phyloP scores from a whole-genome alignment of 2,329 filamentous ascomycete genomes.

The Cordyceps cateniannulata region DNA sequence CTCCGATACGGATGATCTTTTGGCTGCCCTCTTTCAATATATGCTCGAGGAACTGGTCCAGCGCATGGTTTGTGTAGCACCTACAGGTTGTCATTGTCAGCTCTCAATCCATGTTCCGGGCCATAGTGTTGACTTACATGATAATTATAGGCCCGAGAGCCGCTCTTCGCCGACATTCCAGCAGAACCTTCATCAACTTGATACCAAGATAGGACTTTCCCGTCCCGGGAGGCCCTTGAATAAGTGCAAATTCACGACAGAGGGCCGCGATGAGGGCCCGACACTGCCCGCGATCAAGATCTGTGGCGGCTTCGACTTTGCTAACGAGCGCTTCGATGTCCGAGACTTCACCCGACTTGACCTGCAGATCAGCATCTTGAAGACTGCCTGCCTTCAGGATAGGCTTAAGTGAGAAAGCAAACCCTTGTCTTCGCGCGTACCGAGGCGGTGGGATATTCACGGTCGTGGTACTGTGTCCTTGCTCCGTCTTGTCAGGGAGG shows the following conservation, averaged over 20 bases:
- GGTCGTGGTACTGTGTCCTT: neutral
- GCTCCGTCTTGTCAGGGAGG: neutral
- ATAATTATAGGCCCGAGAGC: conserved; percentile 37
- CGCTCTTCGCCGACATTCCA: conserved; percentile 34
- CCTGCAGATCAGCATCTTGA: neutral
- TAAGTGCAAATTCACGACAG: conserved; percentile 47
- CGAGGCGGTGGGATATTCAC: conserved; percentile 6
- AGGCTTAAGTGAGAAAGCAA: conserved; percentile 3
- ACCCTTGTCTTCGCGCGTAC: conserved; percentile 1
- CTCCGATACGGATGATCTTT: conserved; percentile 53
- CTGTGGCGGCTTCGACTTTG: conserved; percentile 23
- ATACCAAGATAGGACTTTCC: conserved; percentile 59
- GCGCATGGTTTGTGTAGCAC: conserved; percentile 37
- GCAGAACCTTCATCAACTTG: conserved; percentile 45
- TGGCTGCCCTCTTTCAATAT: conserved; percentile 38
- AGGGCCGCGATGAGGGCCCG: conserved; percentile 47
- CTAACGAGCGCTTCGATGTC: neutral
- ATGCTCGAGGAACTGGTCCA: conserved; percentile 52
- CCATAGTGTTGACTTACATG: conserved; percentile 21
- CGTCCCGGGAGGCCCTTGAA: conserved; percentile 64
- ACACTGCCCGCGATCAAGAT: conserved; percentile 47
- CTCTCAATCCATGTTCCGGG: conserved; percentile 26
- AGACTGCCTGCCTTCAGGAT: neutral
- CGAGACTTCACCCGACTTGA: neutral
- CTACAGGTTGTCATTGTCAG: neutral